Percentiles rank a stretch among this genome's conserved stretches.
These are phyloP conservation scores for Dipteronia sinensis DNA, from an alignment of 345 rosid species.

Conservation along the genomic window DNA sequence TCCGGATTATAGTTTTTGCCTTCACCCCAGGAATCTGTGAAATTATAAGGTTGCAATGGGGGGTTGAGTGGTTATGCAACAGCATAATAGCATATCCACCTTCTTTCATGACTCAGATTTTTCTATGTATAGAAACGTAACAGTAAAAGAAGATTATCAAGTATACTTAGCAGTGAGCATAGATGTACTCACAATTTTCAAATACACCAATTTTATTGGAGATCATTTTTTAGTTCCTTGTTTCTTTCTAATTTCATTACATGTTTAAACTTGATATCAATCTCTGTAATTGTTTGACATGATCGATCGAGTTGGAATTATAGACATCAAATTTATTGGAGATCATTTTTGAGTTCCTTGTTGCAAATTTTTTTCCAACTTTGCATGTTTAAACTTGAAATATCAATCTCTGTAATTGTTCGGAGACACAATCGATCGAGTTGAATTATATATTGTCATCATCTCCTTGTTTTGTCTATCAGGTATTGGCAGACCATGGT, in stretches of 20 bases:
- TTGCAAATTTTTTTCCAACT: background rate
- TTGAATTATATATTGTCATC: background rate
- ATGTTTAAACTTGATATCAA: background rate
- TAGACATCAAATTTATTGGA: background rate
- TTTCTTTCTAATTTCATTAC: background rate
- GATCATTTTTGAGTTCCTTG: conserved; percentile 3
- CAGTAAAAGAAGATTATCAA: background rate
- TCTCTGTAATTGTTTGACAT: too few species aligned
- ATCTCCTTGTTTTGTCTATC: background rate
- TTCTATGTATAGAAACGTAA: conserved; percentile 31
- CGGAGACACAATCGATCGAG: background rate
- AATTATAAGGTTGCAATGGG: background rate
- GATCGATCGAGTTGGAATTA: background rate
- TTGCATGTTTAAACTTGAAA: background rate
- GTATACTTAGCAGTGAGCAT: conserved; percentile 4
- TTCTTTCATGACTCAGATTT: conserved; percentile 1
- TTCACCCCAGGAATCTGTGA: background rate
- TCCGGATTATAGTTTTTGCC: conserved; percentile 31
- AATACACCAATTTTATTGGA: background rate
- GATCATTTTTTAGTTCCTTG: conserved; percentile 3
- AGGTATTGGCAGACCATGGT: background rate
- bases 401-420: too few species aligned
- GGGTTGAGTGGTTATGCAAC: conserved; percentile 5
- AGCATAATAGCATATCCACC: background rate
- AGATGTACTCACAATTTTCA: conserved; percentile 2